Evolutionary conservation across 1,284 basidiomycete species (phyloP).

Genomic region (Leccinum colubrinum): DNA sequence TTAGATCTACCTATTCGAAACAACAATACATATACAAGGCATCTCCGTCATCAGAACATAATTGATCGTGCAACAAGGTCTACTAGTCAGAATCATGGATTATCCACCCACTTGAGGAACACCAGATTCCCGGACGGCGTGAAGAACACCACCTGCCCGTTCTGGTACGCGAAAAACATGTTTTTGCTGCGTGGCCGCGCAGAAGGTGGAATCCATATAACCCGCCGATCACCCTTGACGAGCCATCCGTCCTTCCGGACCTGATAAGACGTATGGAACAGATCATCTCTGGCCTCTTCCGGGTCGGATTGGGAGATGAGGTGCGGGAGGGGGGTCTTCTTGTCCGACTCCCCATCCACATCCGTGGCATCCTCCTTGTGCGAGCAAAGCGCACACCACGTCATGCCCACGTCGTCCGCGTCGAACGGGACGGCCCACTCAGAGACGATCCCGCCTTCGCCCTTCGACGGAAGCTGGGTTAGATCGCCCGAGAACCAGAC

Average conservation of each 20-base stretch:
- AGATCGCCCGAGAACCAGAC: constrained; percentile 13
- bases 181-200: no score
- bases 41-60: no score
- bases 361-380: background rate
- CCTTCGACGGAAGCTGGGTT: constrained; percentile 8
- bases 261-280: constrained; percentile 13
- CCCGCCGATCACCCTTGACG: no score
- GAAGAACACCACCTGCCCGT: no score
- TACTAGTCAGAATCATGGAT: no score
- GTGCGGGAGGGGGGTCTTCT: background rate
- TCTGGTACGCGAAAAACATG: no score
- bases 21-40: no score
- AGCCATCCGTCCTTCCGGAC: constrained; percentile 10
- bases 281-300: constrained; percentile 4
- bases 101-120: no score
- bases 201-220: no score
- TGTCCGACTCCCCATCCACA: background rate
- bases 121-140: no score
- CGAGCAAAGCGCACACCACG: constrained; percentile 1
- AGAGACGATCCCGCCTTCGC: constrained; percentile 11
- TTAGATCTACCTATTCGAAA: no score
- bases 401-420: background rate
- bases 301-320: constrained; percentile 14
- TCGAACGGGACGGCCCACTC: constrained; percentile 9
- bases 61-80: no score